Evolutionary conservation across 148 eudicot species (phyloP).

Genomic region (Arbutus unedo): DNA sequence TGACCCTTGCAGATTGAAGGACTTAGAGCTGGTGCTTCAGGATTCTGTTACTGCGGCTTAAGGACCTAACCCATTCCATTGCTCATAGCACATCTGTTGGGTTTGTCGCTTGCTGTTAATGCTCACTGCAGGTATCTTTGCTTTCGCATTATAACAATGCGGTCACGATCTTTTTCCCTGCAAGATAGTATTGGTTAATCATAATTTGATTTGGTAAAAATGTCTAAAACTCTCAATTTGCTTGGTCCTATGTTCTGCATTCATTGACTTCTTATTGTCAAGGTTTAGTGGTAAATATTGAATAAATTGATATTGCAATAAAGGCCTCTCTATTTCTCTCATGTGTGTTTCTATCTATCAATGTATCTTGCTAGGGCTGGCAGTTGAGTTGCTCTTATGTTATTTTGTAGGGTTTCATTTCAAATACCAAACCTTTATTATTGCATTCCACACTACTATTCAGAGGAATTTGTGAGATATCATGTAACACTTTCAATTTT

Average conservation of each 20-base stretch:
- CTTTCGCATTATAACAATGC: neutral
- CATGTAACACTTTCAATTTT: neutral
- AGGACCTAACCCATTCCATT: neutral
- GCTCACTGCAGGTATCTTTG: conserved; percentile 6
- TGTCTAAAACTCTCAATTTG: neutral
- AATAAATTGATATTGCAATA: neutral
- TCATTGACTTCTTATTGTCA: neutral
- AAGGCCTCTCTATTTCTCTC: neutral
- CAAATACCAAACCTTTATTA: neutral
- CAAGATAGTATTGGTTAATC: neutral
- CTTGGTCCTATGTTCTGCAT: neutral
- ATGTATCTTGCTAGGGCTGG: neutral
- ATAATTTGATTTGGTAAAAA: neutral
- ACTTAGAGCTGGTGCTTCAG: conserved; percentile 65
- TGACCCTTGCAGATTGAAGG: conserved; percentile 58
- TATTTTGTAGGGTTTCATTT: neutral
- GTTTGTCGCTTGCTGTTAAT: neutral
- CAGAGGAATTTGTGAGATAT: neutral
- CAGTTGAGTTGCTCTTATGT: neutral
- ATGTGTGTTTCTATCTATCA: neutral
- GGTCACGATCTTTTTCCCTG: neutral
- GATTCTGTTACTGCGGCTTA: conserved; percentile 49
- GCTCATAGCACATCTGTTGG: neutral
- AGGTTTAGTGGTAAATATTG: neutral
- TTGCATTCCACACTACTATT: neutral